Conservation (phyloP, 345 rosid genomes). For the Euclidium syriacum region DNA sequence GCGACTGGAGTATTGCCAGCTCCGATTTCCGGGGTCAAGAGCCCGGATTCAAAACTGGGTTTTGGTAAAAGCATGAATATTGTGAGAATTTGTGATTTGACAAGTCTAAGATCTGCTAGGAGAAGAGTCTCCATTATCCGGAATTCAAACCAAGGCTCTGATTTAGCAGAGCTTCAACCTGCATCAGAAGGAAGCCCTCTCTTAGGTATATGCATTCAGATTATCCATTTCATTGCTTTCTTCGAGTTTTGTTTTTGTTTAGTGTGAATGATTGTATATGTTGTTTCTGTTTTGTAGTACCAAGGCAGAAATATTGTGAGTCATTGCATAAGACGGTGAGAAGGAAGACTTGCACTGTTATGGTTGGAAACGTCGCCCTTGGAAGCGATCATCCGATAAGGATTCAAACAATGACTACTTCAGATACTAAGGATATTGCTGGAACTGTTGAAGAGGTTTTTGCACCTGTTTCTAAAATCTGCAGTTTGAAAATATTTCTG, state of each 20-base stretch:
- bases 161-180: slow-evolving; percentile 70
- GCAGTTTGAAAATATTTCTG: neutral
- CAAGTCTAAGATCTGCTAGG: slow-evolving; percentile 39
- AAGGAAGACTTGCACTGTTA: slow-evolving; percentile 86
- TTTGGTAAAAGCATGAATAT: slow-evolving; percentile 53
- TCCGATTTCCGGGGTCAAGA: slow-evolving; percentile 60
- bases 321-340: slow-evolving; percentile 80
- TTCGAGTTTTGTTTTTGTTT: neutral
- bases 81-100: slow-evolving; percentile 61
- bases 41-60: slow-evolving; percentile 51
- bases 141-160: slow-evolving; percentile 57
- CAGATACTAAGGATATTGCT: slow-evolving; percentile 83
- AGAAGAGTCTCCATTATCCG: slow-evolving; percentile 50
- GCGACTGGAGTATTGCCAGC: slow-evolving; percentile 71
- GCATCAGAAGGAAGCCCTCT: slow-evolving; percentile 85
- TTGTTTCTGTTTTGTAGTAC: slow-evolving; percentile 44
- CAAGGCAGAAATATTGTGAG: slow-evolving; percentile 91
- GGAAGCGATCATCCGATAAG: slow-evolving; percentile 94
- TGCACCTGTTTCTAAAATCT: neutral
- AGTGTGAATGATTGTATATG: neutral
- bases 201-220: slow-evolving; percentile 45
- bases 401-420: slow-evolving; percentile 95
- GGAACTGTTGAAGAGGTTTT: slow-evolving; percentile 91
- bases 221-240: neutral
- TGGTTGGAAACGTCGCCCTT: slow-evolving; percentile 91